These are phyloP conservation scores for Penicillium malachiteum DNA, from an alignment of 495 filamentous ascomycete genomes.

Conservation along the genomic window DNA sequence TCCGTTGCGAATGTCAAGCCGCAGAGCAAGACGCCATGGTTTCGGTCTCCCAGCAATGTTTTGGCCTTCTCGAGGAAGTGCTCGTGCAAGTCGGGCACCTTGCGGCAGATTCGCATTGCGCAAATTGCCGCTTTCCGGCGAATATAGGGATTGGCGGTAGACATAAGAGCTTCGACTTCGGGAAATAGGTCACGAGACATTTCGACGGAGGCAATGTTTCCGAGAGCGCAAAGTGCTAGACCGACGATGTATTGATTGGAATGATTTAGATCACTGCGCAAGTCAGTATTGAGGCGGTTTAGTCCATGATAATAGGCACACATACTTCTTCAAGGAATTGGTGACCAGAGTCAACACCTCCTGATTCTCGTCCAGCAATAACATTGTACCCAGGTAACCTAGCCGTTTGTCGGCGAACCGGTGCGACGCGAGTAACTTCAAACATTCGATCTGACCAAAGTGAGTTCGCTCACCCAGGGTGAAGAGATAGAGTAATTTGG, in stretches of 20 bases:
- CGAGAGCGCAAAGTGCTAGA: conserved; percentile 89
- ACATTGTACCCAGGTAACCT: conserved; percentile 94
- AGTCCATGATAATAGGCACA: neutral
- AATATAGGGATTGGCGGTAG: conserved; percentile 94
- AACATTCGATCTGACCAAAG: conserved; percentile 98
- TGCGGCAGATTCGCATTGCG: conserved; percentile 98
- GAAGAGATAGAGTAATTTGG: conserved; percentile 96
- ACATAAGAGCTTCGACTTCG: conserved; percentile 87
- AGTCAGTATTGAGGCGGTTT: conserved; percentile 13
- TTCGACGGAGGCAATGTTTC: conserved; percentile 95
- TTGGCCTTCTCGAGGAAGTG: conserved; percentile 95
- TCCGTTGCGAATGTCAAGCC: conserved; percentile 89
- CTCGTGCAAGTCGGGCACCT: conserved; percentile 95
- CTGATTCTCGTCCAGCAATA: conserved; percentile 96
- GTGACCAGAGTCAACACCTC: conserved; percentile 96
- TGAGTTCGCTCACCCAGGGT: conserved; percentile 97
- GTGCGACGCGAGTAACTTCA: conserved; percentile 94
- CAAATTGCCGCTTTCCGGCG: conserved; percentile 96
- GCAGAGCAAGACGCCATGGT: conserved; percentile 92
- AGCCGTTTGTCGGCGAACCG: conserved; percentile 97
- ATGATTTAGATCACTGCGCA: conserved; percentile 82
- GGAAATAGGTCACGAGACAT: conserved; percentile 98
- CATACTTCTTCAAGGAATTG: conserved; percentile 93
- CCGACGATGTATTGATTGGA: conserved; percentile 99
- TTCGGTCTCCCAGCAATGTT: conserved; percentile 81